Base-by-base conservation (phyloP, 1,284 basidiomycete genomes). In the Xanthoconium separans region DNA sequence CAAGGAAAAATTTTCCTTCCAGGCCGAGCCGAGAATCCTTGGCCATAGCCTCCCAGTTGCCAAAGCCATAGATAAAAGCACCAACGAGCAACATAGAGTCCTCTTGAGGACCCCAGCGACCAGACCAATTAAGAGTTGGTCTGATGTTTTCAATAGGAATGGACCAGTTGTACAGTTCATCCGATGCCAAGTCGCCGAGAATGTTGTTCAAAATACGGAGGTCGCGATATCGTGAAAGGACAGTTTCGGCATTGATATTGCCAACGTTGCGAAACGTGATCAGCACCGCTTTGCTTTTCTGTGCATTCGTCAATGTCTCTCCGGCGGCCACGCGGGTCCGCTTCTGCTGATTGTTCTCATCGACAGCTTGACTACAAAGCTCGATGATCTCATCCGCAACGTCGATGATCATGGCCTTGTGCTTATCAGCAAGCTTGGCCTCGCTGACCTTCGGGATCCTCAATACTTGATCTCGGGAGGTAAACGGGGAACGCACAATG, bases 191-290 rank as follows among this genome's bases (percentile, higher is more conserved):
- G 29, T 85, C 81, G 56, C 81, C 83, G 58, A 96, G 82, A 61
- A 93, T 86, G 66, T 91, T 87, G 72, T 88, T 92, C 33, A 99
- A 79, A 40, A 98, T 90, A 56, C 88, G 89, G 51, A 99, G 83
- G 70, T 98, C 95, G 48, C 91, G 88, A 70, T 93, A 81, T 36
- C 97, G 85, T 18, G 91, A 92, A 49, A 98, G 82, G 39, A 98
- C 90, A 0, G 97, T 99, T 72, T 98, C 96, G 18, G 97, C 97
- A 69, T 99, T 99, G 79, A 99, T 94, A 64, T 93, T 93, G 54
- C 87, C 82, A 53, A 98, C 93, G 51, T 88, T 89, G 55, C 91
- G 85, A 78, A 89, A 98, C 15, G 88, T 87, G 61, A 98, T 90
- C 40, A 98, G 82, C 47, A 98, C 92, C 0, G 96, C 97, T 72